Percentiles rank a stretch among this genome's conserved stretches.
These are phyloP conservation scores for Vigna trinervia DNA, from an alignment of 306 rosid genomes.

Conservation along the genomic window DNA sequence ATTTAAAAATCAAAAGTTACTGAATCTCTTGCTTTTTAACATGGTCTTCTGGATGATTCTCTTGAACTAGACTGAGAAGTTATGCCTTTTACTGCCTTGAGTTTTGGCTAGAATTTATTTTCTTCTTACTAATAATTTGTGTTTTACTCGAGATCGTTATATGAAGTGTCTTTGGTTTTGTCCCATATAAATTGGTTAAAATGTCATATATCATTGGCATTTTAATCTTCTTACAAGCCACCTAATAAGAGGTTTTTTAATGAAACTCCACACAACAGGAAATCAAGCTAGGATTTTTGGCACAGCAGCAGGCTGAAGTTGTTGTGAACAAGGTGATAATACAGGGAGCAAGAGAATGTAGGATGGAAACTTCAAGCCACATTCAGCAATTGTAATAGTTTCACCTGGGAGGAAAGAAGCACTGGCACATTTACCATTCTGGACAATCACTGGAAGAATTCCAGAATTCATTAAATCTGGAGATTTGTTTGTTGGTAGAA, in stretches of 20 bases:
- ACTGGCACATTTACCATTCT: slow-evolving; percentile 66
- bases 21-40: slow-evolving; percentile 5
- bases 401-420: slow-evolving; percentile 79
- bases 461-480: slow-evolving; percentile 71
- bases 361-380: slow-evolving; percentile 53
- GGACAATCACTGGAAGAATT: slow-evolving; percentile 60
- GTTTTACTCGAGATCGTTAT: too few species aligned
- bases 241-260: slow-evolving; percentile 28
- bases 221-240: slow-evolving; percentile 37
- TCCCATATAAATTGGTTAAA: slow-evolving; percentile 7
- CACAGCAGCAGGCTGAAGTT: slow-evolving; percentile 68
- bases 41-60: background rate
- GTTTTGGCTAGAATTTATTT: too few species aligned
- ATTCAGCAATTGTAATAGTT: slow-evolving; percentile 58
- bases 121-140: too few species aligned
- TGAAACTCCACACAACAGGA: slow-evolving; percentile 59
- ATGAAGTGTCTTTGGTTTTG: background rate
- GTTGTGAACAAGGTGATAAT: slow-evolving; percentile 63
- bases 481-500: slow-evolving; percentile 77
- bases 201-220: background rate
- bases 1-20: slow-evolving; percentile 19
- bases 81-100: background rate
- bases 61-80: slow-evolving; percentile 32
- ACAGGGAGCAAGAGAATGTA: slow-evolving; percentile 55
- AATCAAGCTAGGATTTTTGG: slow-evolving; percentile 78